These are phyloP conservation scores for Nasturtium officinale DNA, from an alignment of 345 rosid genomes.

Conservation along the genomic window DNA sequence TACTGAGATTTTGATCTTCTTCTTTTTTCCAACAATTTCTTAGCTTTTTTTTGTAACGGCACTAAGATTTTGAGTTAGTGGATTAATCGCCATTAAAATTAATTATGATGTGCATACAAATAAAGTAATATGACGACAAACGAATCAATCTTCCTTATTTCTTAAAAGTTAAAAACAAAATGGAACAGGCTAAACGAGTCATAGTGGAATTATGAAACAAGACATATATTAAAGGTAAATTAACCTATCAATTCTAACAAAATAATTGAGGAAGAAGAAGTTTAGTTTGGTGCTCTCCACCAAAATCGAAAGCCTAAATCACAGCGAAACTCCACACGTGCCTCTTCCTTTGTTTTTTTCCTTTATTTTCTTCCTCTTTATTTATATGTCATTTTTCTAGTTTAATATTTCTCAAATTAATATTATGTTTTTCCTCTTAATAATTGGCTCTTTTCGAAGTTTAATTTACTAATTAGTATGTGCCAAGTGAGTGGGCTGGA, in stretches of 20 bases:
- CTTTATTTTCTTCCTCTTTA: not conserved
- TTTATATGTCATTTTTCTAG: not conserved
- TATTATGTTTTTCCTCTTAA: constrained; percentile 21
- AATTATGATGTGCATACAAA: constrained; percentile 19
- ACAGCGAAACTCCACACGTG: constrained; percentile 38
- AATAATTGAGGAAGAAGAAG: constrained; percentile 19
- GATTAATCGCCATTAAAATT: constrained; percentile 15
- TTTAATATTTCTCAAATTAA: not conserved
- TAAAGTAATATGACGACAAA: constrained; percentile 37
- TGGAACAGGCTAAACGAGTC: not conserved
- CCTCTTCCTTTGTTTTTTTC: constrained; percentile 6
- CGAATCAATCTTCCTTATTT: not conserved
- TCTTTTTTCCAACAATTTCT: not conserved
- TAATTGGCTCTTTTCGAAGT: constrained; percentile 15
- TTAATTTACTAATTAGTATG: not conserved
- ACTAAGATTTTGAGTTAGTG: constrained; percentile 44
- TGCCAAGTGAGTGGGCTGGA: constrained; percentile 36
- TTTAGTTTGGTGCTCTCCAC: constrained; percentile 20
- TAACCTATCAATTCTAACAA: constrained; percentile 11
- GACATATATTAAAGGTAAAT: not conserved
- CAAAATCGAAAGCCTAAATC: constrained; percentile 21
- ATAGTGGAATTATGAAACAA: not conserved
- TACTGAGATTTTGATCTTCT: constrained; percentile 39
- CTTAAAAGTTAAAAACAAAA: not conserved
- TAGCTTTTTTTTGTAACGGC: constrained; percentile 10